phyloP scores from a whole-genome alignment of 305 asterid genomes.

The Fraxinus xanthoxyloides region DNA sequence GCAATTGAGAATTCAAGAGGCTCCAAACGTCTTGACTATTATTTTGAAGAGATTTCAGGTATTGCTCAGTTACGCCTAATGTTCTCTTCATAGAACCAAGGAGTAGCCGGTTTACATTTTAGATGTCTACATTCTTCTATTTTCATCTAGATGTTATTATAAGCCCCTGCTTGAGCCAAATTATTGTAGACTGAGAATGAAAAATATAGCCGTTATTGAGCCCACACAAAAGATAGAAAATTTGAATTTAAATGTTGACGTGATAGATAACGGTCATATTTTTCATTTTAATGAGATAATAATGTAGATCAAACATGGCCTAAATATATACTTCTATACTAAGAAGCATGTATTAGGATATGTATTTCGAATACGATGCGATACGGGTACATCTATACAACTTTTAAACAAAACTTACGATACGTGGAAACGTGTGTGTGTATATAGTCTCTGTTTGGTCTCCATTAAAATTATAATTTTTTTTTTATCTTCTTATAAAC shows the following conservation, averaged over 20 bases:
- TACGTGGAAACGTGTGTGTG: no score
- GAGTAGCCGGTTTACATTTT: background rate
- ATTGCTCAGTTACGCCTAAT: background rate
- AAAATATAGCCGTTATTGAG: no score
- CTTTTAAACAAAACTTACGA: background rate
- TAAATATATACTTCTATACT: background rate
- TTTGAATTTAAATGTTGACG: no score
- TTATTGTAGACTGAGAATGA: no score
- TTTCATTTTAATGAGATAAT: no score
- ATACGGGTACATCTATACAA: background rate
- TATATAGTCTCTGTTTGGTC: no score
- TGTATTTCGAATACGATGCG: background rate
- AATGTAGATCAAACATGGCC: no score
- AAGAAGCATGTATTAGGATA: background rate
- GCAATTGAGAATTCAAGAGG: constrained; percentile 72
- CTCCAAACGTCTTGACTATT: constrained; percentile 82
- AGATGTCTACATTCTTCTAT: background rate
- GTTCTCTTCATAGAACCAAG: background rate
- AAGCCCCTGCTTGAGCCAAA: no score
- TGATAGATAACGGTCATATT: no score
- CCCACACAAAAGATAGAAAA: no score
- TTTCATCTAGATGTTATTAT: background rate
- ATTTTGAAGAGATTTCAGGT: constrained; percentile 93
- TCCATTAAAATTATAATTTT: no score
- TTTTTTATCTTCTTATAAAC: no score